Evolutionary conservation across 495 filamentous ascomycete genomes (phyloP).

Genomic region (Trichocladium uniseriatum): DNA sequence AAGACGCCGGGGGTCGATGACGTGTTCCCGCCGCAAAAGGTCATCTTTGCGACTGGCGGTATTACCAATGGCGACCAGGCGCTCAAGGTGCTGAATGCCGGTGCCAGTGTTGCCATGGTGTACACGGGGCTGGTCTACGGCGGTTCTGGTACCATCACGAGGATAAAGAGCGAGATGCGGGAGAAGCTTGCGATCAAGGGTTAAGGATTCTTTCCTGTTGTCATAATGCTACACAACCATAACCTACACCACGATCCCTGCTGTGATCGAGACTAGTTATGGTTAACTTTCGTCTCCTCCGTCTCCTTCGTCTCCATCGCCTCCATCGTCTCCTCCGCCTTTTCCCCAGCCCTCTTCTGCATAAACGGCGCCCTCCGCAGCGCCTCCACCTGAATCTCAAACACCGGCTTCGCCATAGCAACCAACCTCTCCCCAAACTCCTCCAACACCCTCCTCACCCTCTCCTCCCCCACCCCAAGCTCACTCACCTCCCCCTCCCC

Average conservation of each 20-base stretch:
- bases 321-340: too few relatives aligned
- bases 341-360: not conserved
- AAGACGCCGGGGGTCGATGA: constrained; percentile 11
- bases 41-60: constrained; percentile 86
- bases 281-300: too few relatives aligned
- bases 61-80: constrained; percentile 81
- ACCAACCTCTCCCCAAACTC: constrained; percentile 36
- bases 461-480: constrained; percentile 17
- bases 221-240: too few relatives aligned
- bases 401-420: constrained; percentile 27
- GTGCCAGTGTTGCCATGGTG: constrained; percentile 79
- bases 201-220: too few relatives aligned
- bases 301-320: too few relatives aligned
- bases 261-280: too few relatives aligned
- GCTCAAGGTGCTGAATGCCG: constrained; percentile 65
- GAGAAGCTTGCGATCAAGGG: constrained; percentile 28
- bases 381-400: constrained; percentile 37
- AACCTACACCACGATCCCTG: too few relatives aligned
- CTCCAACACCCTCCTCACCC: constrained; percentile 28
- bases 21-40: constrained; percentile 48
- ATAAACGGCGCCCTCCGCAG: constrained; percentile 30
- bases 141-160: constrained; percentile 73
- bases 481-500: constrained; percentile 9
- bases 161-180: constrained; percentile 80
- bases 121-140: constrained; percentile 76